These are phyloP conservation scores for Canavalia ensiformis DNA, from an alignment of 306 rosid genomes.

Conservation along the genomic window DNA sequence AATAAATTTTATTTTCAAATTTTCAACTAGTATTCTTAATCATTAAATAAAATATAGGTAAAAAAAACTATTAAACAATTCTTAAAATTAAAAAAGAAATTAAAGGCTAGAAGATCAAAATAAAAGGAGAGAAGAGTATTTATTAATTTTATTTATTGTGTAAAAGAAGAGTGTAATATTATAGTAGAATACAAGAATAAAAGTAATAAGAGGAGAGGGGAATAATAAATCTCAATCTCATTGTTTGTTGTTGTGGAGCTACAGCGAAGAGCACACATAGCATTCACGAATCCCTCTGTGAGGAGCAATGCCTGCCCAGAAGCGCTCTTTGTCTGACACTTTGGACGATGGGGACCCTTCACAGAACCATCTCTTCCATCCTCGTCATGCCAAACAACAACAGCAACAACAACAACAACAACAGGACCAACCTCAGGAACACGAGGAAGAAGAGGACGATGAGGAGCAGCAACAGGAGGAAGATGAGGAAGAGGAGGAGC, in stretches of 20 bases:
- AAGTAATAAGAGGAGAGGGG: not conserved
- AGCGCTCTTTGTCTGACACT: constrained; percentile 67
- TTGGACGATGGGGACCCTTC: constrained; percentile 61
- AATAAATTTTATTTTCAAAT: too few relatives aligned
- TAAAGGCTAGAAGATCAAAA: too few relatives aligned
- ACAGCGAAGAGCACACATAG: constrained; percentile 3
- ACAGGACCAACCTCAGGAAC: constrained; percentile 34
- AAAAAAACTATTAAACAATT: too few relatives aligned
- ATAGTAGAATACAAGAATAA: too few relatives aligned
- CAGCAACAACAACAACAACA: constrained; percentile 1
- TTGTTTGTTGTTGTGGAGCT: constrained; percentile 15
- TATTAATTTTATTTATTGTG: too few relatives aligned
- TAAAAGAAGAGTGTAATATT: too few relatives aligned
- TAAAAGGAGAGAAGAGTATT: too few relatives aligned
- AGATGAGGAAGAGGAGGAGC: constrained; percentile 34
- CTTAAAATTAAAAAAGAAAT: too few relatives aligned
- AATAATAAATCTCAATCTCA: constrained; percentile 35
- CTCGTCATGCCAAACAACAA: constrained; percentile 68
- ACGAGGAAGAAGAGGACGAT: constrained; percentile 13
- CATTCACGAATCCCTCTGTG: constrained; percentile 30
- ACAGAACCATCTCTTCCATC: constrained; percentile 40
- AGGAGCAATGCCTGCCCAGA: constrained; percentile 93
- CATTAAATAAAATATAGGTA: too few relatives aligned
- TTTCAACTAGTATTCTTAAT: too few relatives aligned
- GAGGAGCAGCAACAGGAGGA: not conserved